These are phyloP conservation scores for Lepidium aucheri DNA, from an alignment of 345 rosid species.

Conservation along the genomic window DNA sequence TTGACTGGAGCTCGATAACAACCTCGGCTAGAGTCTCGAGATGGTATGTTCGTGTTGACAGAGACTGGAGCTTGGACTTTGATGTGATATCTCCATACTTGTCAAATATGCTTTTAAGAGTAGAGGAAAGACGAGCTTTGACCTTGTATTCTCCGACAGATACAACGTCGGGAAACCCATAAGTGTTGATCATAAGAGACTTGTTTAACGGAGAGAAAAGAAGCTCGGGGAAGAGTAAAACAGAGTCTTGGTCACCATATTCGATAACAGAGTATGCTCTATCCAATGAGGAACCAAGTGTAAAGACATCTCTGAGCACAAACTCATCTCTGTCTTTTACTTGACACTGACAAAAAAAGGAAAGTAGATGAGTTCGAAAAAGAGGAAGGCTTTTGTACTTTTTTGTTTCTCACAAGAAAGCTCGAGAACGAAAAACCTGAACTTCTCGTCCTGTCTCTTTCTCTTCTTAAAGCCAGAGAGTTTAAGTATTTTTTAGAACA, in stretches of 20 bases:
- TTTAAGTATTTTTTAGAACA: not conserved
- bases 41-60: slow-evolving; percentile 15
- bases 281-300: slow-evolving; percentile 5
- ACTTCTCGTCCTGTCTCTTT: not conserved
- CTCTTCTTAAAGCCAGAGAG: not conserved
- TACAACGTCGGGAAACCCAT: not conserved
- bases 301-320: slow-evolving; percentile 11
- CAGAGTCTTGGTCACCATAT: not conserved
- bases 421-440: not conserved
- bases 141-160: slow-evolving; percentile 15
- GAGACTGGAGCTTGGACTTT: slow-evolving; percentile 12
- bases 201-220: slow-evolving; percentile 9
- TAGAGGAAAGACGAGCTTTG: slow-evolving; percentile 14
- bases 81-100: slow-evolving; percentile 22
- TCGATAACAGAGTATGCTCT: slow-evolving; percentile 2
- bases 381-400: not conserved
- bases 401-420: not conserved
- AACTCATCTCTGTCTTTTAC: slow-evolving; percentile 6
- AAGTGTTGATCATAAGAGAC: not conserved
- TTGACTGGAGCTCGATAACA: slow-evolving; percentile 14
- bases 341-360: no score
- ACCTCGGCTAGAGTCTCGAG: slow-evolving; percentile 16
- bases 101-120: slow-evolving; percentile 17
- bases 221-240: slow-evolving; percentile 21
- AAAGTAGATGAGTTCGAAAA: not conserved